Conservation (phyloP, 148 eudicot genomes). For the Spergularia bocconei region DNA sequence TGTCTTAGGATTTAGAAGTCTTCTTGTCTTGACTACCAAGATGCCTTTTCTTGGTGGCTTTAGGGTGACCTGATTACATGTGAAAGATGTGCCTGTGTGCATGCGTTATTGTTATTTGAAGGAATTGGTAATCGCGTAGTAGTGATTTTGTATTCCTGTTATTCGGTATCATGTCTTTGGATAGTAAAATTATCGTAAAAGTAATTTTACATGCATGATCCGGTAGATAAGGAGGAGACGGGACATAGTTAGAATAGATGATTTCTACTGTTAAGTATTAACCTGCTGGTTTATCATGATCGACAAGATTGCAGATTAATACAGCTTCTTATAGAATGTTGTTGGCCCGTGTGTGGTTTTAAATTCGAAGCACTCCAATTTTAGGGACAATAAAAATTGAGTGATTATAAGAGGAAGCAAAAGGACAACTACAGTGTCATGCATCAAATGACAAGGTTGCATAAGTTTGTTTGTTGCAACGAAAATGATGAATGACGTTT, state of each 20-base stretch:
- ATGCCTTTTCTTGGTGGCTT: conserved; percentile 8
- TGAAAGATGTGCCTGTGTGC: conserved; percentile 10
- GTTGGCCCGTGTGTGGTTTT: neutral
- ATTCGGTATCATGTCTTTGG: neutral
- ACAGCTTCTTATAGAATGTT: conserved; percentile 5
- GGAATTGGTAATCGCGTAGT: no score
- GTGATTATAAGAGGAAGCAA: conserved; percentile 4
- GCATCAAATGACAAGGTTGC: neutral
- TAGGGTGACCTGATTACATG: neutral
- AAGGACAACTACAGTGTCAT: neutral
- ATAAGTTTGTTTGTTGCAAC: neutral
- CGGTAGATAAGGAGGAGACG: no score
- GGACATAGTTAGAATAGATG: no score
- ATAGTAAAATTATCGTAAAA: no score
- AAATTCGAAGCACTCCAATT: neutral
- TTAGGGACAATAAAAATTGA: neutral
- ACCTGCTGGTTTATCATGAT: neutral
- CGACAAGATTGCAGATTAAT: neutral
- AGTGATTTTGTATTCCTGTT: no score
- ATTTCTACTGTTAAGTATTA: no score
- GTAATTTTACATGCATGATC: no score
- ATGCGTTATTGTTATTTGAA: neutral
- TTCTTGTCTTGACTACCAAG: conserved; percentile 12
- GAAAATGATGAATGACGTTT: neutral
- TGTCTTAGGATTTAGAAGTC: conserved; percentile 12